A percentile compares a stretch with the other conserved stretches of the same genome.
These are phyloP conservation scores for Pilobolus umbonatus DNA, from an alignment of 192 early-diverging fungal species.

Conservation along the genomic window DNA sequence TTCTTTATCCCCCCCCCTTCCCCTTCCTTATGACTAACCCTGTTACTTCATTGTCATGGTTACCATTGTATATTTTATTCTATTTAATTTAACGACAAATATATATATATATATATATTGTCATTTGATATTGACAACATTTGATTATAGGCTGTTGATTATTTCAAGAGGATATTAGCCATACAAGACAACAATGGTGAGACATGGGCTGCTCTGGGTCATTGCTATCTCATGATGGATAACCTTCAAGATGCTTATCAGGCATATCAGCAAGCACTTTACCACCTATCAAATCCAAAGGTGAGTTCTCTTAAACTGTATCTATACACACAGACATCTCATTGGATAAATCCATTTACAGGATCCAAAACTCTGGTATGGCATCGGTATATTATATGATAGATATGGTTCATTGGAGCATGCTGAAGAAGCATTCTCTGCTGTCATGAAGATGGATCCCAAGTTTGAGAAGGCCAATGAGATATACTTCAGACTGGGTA, in stretches of 20 bases:
- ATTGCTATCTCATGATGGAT: constrained; percentile 96
- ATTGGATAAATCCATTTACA: constrained; percentile 17
- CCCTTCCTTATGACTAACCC: too few relatives aligned
- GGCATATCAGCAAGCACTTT: constrained; percentile 94
- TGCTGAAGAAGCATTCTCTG: constrained; percentile 93
- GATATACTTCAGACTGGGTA: constrained; percentile 95
- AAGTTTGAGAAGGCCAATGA: constrained; percentile 97
- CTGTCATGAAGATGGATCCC: constrained; percentile 92
- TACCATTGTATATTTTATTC: too few relatives aligned
- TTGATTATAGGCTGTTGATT: constrained; percentile 71
- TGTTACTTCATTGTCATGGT: too few relatives aligned
- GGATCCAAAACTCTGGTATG: constrained; percentile 99
- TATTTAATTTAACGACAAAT: too few relatives aligned
- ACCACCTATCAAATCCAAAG: constrained; percentile 86
- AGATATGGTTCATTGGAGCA: constrained; percentile 95
- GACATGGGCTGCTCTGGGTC: constrained; percentile 91
- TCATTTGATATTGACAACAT: constrained; percentile 4
- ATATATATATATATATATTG: not conserved
- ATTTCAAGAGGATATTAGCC: constrained; percentile 83
- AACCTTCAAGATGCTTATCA: constrained; percentile 91
- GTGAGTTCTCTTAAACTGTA: constrained; percentile 32
- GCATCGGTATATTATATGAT: constrained; percentile 96
- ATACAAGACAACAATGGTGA: constrained; percentile 87
- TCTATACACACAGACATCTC: not conserved
- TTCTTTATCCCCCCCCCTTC: too few relatives aligned